Conservation (phyloP, 257 asterid species). For the Echium plantagineum region DNA sequence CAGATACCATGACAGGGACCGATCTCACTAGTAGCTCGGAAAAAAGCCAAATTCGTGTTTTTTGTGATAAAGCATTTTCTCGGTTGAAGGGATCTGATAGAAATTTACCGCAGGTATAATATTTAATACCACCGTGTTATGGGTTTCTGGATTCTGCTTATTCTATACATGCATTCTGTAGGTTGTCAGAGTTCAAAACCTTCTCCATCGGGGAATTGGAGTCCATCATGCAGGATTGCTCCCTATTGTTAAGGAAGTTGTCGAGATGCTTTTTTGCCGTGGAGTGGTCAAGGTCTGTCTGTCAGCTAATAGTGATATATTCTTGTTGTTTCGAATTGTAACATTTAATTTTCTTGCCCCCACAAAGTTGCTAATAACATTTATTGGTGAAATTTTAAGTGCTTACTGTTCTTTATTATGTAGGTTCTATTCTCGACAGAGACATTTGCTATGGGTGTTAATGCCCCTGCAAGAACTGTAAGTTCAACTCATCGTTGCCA, state of each 20-base stretch:
- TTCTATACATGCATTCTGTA: conserved; percentile 21
- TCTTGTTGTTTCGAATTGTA: not conserved
- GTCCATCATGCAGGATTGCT: conserved; percentile 98
- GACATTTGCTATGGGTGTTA: conserved; percentile 99
- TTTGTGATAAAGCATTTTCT: conserved; percentile 95
- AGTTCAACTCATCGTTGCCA: conserved; percentile 24
- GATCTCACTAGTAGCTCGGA: conserved; percentile 92
- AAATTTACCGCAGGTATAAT: conserved; percentile 85
- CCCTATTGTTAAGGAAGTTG: conserved; percentile 98
- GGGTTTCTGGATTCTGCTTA: conserved; percentile 4
- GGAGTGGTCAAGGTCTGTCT: conserved; percentile 80
- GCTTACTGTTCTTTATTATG: conserved; percentile 5
- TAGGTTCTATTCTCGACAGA: conserved; percentile 92
- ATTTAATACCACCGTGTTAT: conserved; percentile 9
- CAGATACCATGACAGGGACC: conserved; percentile 70
- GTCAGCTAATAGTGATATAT: not conserved
- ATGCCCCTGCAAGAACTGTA: conserved; percentile 99
- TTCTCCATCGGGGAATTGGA: conserved; percentile 87
- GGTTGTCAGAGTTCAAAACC: conserved; percentile 92
- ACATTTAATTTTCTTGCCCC: not conserved
- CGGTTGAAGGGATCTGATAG: conserved; percentile 95
- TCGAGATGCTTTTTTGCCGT: conserved; percentile 99
- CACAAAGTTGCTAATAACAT: not conserved
- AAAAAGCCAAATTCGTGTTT: conserved; percentile 89
- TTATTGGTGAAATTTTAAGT: not conserved